Conservation (phyloP, 2,329 filamentous ascomycete genomes). For the Grosmannia huntii region DNA sequence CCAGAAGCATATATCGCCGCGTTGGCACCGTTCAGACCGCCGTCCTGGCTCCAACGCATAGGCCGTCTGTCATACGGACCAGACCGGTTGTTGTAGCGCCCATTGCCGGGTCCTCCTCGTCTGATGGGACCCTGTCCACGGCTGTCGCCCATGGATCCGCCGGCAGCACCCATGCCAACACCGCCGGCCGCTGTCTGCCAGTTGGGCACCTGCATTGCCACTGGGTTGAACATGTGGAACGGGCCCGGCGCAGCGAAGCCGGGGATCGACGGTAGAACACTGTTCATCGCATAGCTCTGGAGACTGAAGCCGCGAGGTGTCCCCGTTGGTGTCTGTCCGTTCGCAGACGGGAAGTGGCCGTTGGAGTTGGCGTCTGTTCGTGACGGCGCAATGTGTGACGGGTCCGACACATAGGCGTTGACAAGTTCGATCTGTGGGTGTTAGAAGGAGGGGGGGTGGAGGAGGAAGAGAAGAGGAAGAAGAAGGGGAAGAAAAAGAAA, state of each 20-base stretch:
- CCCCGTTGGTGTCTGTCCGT: constrained; percentile 62
- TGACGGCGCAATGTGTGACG: constrained; percentile 85
- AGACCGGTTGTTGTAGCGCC: constrained; percentile 48
- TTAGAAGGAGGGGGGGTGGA: no score
- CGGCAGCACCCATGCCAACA: constrained; percentile 33
- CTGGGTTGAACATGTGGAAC: constrained; percentile 35
- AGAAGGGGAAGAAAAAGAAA: background rate
- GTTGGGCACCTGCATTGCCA: constrained; percentile 29
- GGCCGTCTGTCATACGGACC: constrained; percentile 63
- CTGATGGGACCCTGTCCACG: constrained; percentile 49
- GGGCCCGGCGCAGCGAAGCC: constrained; percentile 36
- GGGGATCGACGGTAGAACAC: constrained; percentile 43
- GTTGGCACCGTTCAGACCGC: constrained; percentile 26
- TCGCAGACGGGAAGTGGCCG: constrained; percentile 78
- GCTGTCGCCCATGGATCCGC: constrained; percentile 48
- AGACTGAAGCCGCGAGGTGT: constrained; percentile 90
- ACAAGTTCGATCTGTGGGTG: constrained; percentile 63
- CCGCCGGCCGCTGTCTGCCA: constrained; percentile 27
- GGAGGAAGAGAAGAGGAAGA: no score
- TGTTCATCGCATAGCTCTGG: constrained; percentile 52
- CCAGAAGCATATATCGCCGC: constrained; percentile 13
- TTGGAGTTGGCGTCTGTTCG: constrained; percentile 91
- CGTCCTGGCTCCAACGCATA: constrained; percentile 33
- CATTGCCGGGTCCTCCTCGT: constrained; percentile 37
- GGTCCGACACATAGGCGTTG: constrained; percentile 89